phyloP scores from a whole-genome alignment of 1,139 yeast genomes.

The Dujonia santamariae region DNA sequence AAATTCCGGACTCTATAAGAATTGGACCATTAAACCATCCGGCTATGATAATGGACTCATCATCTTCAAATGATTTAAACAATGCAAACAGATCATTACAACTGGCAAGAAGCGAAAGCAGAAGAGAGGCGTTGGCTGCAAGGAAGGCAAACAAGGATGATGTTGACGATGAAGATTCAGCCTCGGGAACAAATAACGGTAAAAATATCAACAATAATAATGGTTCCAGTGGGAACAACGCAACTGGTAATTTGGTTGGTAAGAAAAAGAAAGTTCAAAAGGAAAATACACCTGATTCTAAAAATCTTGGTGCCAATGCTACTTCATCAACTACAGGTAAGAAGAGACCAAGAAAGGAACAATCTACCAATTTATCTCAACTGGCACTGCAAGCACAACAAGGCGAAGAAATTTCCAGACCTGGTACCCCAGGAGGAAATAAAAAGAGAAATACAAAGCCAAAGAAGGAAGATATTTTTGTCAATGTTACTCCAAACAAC shows the following conservation, averaged over 20 bases:
- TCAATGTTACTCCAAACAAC: conserved; percentile 6
- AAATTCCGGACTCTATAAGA: conserved; percentile 65
- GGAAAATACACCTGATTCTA: conserved; percentile 14
- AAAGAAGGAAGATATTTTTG: conserved; percentile 26
- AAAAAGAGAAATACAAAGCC: conserved; percentile 27
- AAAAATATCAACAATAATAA: conserved; percentile 2
- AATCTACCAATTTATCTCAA: too few species aligned
- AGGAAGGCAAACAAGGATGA: conserved; percentile 55
- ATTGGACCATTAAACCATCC: conserved; percentile 84
- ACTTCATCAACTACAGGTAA: conserved; percentile 8
- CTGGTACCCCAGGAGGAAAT: conserved; percentile 24
- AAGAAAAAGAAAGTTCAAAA: conserved; percentile 24
- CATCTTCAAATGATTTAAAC: conserved; percentile 33
- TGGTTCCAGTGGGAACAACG: conserved; percentile 4
- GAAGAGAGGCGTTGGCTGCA: conserved; percentile 93
- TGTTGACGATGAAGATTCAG: conserved; percentile 19
- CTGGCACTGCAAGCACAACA: too few species aligned
- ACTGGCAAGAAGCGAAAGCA: conserved; percentile 71
- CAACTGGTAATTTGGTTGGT: conserved; percentile 13
- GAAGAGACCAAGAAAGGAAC: conserved; percentile 17
- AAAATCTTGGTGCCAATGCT: too few species aligned
- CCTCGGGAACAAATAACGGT: conserved; percentile 4
- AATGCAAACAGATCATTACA: conserved; percentile 55
- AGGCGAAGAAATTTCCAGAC: conserved; percentile 14
- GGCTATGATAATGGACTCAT: conserved; percentile 66